A percentile compares a stretch with the other conserved stretches of the same genome.
Evolutionary conservation across 495 filamentous ascomycete species (phyloP).

Genomic region (Aspergillus haitiensis): DNA sequence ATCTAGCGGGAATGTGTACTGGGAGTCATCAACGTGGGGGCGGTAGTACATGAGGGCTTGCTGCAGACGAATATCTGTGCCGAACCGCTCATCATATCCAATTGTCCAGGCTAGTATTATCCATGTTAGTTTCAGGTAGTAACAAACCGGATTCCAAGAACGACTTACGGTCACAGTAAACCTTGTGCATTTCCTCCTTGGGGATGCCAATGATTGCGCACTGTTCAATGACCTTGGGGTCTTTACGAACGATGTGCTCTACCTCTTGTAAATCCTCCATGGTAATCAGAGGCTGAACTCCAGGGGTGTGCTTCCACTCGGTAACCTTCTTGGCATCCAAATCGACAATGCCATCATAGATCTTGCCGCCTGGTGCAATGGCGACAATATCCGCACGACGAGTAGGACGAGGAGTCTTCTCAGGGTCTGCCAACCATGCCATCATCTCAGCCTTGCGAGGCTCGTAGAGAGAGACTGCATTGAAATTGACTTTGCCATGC

Average conservation of each 20-base stretch:
- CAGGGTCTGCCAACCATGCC: constrained; percentile 70
- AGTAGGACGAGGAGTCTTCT: constrained; percentile 60
- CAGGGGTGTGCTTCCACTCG: constrained; percentile 73
- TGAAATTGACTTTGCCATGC: constrained; percentile 75
- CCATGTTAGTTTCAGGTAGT: constrained; percentile 9
- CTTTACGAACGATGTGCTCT: constrained; percentile 75
- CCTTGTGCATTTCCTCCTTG: constrained; percentile 83
- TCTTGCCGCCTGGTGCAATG: constrained; percentile 75
- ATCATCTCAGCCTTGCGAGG: constrained; percentile 86
- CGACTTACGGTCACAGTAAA: constrained; percentile 81
- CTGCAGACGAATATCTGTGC: constrained; percentile 76
- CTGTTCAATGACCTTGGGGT: constrained; percentile 90
- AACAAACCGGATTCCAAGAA: not conserved
- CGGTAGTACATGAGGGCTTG: constrained; percentile 97
- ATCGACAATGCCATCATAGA: constrained; percentile 86
- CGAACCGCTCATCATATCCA: constrained; percentile 90
- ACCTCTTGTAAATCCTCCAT: constrained; percentile 93
- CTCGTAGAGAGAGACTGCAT: constrained; percentile 85
- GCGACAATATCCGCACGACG: constrained; percentile 82
- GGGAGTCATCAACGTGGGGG: constrained; percentile 79
- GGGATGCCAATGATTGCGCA: constrained; percentile 86
- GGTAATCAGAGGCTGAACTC: constrained; percentile 88
- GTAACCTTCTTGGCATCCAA: constrained; percentile 68
- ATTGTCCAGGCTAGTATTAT: constrained; percentile 81
- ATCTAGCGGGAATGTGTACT: constrained; percentile 90